Evolutionary conservation across 306 rosid species (phyloP), one percentile per base, ranked within the genome.

Genomic region (Sicyos edulis): DNA sequence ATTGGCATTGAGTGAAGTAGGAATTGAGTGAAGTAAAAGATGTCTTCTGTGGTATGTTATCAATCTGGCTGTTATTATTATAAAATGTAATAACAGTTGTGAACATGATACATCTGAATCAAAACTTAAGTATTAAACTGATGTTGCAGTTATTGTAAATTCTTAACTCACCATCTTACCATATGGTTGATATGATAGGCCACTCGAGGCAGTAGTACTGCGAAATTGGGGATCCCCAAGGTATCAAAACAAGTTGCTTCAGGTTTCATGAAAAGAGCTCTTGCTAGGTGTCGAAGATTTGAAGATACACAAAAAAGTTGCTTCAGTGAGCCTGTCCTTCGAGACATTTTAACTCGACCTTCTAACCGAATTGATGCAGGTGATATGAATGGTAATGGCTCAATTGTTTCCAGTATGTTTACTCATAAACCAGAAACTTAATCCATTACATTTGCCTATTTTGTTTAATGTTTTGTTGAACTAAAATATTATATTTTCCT

Each of bases 221-320:
- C 89, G 53, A 92, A 87, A 76, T 65, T 70, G 68, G 92, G 96
- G 75, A 77, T 89, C 65, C 76, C 89, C 24, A 88, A 84, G 89
- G 88, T 85, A 76, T 81, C 95, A 67, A 88, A 85, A 80, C 91
- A 79, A 75, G 84, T 80, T 73, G 96, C 96, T 49, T 60, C 59
- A 67, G 85, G 84, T 80, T 92, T 88, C 77, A 90, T 82, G 91
- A 92, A 86, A 87, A 86, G 88, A 71, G 80, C 91, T 64, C 89
- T 90, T 54, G 83, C 86, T 78, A 86, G 90, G 77, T 92, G 92
- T 79, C 81, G 71, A 55, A 84, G 75, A 71, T 86, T 81, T 70
- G 87, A 89, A 78, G 98, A 84, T 50, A 73, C 84, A 0, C 86
- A 96, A 54, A 83, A 71, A 83, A 84, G 92, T 76, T 92, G 92